Evolutionary conservation across 1,284 basidiomycete genomes (phyloP).

Genomic region (Phellinidium pouzarii): DNA sequence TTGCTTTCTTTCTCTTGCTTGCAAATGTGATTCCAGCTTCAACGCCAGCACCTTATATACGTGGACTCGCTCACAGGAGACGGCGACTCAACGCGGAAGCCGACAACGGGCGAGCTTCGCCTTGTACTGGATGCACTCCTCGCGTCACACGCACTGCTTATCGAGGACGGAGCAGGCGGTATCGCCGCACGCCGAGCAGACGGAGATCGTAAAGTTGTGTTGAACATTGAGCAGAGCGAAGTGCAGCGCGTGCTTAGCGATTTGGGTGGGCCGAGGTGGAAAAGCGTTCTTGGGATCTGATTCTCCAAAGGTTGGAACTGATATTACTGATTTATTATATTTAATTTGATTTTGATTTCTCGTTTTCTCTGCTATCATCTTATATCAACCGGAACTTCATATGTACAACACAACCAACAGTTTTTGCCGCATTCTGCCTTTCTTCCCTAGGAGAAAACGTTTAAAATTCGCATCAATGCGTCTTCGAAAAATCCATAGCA

Average conservation of each 20-base stretch:
- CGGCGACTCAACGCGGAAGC: constrained; percentile 45
- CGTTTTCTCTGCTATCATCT: background rate
- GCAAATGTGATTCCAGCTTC: constrained; percentile 37
- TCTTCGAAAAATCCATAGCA: too few relatives aligned
- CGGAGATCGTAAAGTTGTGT: constrained; percentile 52
- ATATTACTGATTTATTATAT: background rate
- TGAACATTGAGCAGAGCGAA: constrained; percentile 66
- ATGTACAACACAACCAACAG: too few relatives aligned
- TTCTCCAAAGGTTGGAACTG: background rate
- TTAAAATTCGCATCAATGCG: too few relatives aligned
- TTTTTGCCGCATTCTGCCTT: too few relatives aligned
- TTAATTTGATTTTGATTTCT: background rate
- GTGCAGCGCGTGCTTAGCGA: constrained; percentile 71
- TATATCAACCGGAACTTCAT: too few relatives aligned
- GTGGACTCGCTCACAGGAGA: constrained; percentile 47
- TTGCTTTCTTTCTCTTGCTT: constrained; percentile 6
- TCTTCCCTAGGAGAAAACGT: too few relatives aligned
- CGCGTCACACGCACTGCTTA: constrained; percentile 62
- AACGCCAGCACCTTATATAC: constrained; percentile 62
- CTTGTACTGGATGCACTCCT: constrained; percentile 63
- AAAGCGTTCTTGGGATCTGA: constrained; percentile 37
- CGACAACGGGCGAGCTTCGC: constrained; percentile 47
- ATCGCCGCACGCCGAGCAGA: constrained; percentile 45
- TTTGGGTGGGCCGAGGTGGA: constrained; percentile 64
- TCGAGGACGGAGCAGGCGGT: constrained; percentile 51